Conservation (phyloP, 495 filamentous ascomycete genomes). For the Penicillium simplicissimum region DNA sequence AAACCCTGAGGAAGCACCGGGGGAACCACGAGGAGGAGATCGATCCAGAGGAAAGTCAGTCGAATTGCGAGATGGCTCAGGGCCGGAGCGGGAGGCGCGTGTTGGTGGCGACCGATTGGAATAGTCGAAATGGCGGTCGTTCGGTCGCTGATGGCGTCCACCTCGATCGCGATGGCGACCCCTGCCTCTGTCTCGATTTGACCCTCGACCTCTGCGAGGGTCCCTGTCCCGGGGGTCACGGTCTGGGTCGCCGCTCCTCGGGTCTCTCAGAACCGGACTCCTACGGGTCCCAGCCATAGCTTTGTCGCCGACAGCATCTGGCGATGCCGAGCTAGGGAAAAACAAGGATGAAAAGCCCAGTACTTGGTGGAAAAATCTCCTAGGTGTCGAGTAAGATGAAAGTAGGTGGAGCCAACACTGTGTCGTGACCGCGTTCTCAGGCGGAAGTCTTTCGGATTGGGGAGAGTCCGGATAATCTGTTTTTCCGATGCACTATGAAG, state of each 20-base stretch:
- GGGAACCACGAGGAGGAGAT: constrained; percentile 35
- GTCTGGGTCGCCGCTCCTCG: constrained; percentile 54
- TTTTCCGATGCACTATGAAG: constrained; percentile 38
- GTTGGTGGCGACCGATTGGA: constrained; percentile 40
- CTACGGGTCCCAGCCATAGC: constrained; percentile 59
- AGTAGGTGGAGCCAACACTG: constrained; percentile 20
- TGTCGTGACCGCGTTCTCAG: constrained; percentile 34
- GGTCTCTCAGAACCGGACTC: constrained; percentile 59
- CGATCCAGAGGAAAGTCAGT: constrained; percentile 35
- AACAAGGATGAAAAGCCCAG: constrained; percentile 9
- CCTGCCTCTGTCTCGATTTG: constrained; percentile 42
- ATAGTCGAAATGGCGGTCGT: constrained; percentile 34
- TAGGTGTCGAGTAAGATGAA: constrained; percentile 15
- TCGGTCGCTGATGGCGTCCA: constrained; percentile 35
- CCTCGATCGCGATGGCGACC: constrained; percentile 35
- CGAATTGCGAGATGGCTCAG: constrained; percentile 32
- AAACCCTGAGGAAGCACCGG: constrained; percentile 25
- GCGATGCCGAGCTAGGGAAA: constrained; percentile 22
- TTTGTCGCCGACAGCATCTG: constrained; percentile 46
- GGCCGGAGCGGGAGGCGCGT: constrained; percentile 35
- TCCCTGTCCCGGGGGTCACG: constrained; percentile 42
- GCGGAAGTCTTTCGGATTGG: constrained; percentile 35
- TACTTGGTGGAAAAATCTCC: constrained; percentile 2
- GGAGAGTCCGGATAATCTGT: constrained; percentile 37
- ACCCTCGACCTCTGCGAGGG: constrained; percentile 41